Evolutionary conservation across 2,329 filamentous ascomycete genomes (phyloP), one percentile per base, ranked within the genome.

Genomic region (Cryphonectria carpinicola): DNA sequence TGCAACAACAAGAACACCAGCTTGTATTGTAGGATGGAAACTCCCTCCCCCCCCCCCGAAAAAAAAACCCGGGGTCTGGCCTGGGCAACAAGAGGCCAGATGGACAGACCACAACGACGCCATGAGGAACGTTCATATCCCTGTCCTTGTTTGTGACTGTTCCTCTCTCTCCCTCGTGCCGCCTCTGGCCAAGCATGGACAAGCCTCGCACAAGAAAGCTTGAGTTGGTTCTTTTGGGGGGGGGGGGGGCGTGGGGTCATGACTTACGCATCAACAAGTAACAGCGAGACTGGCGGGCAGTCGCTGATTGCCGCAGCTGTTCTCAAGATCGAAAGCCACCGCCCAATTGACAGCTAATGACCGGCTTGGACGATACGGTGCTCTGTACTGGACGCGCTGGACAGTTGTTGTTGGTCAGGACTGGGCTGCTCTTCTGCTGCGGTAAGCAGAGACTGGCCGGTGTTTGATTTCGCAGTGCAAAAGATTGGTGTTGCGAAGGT

Each of bases 261-360:
- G 37, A 72, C 71, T 69, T 69, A 72, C 71, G 71, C 71, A 72
- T 72, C 43, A 71, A 72, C 52, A 62, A 65, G 68, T 58, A 61
- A 32, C 58, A 65, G 61, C 65, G 56, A 39, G 49, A 46, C 65
- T 61, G 67, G 65, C 70, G 65, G 66, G 28, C n/a, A 65, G 49
- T 37, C 46, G 60, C 70, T 61, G 10, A 46, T 52, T 41, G 46
- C 43, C 66, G 56, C 56, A 63, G 56, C 28, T 67, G 43, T 28
- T 37, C 22, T 14, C 54, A 49, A 46, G 65, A 39, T 60, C 65
- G n/a, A 35, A 32, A 32, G 7, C 11, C 28, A 32, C 64, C 28
- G 22, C 64, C 32, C 8, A 22, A 13, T 39, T 35, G 64, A 37
- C 22, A 56, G 32, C 13, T 25, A 19, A 66, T 3, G 64, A 13